Percentiles rank a stretch among this genome's conserved stretches.
phyloP scores from a whole-genome alignment of 768 basidiomycete species.

The Tulasnella sp. region DNA sequence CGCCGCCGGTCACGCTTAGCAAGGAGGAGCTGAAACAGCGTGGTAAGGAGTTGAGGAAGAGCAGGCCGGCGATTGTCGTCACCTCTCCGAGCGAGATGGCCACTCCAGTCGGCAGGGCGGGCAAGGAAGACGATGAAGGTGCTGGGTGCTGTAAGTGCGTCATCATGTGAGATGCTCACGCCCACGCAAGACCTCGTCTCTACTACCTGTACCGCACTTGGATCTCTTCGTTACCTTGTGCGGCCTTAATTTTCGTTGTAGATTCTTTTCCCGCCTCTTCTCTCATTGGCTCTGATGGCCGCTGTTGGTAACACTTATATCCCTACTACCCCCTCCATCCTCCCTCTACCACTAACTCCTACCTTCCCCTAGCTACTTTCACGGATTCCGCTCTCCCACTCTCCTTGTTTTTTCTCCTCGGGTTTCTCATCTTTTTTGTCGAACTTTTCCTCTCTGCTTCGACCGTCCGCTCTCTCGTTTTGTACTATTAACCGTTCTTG shows the following conservation, averaged over 20 bases:
- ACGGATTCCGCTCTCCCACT: neutral
- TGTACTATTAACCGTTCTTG: neutral
- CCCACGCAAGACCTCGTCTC: neutral
- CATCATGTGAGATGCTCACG: constrained; percentile 62
- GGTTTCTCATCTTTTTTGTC: constrained; percentile 8
- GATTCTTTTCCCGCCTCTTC: constrained; percentile 12
- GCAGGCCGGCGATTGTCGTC: constrained; percentile 35
- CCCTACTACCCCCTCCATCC: constrained; percentile 13
- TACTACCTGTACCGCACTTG: constrained; percentile 41
- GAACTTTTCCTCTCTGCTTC: neutral
- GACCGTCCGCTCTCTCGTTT: constrained; percentile 2
- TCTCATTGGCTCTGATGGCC: constrained; percentile 24
- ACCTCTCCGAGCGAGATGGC: constrained; percentile 32
- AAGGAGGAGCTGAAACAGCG: constrained; percentile 25
- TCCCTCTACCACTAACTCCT: neutral
- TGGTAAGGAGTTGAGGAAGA: constrained; percentile 35
- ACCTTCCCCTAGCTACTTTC: neutral
- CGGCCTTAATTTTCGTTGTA: neutral
- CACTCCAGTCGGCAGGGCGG: constrained; percentile 30
- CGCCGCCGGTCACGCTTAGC: constrained; percentile 14
- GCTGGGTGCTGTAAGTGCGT: constrained; percentile 81
- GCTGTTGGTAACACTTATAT: constrained; percentile 7
- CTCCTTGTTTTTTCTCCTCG: constrained; percentile 5
- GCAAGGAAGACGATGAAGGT: constrained; percentile 51
- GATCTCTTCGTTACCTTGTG: constrained; percentile 9